Evolutionary conservation across 2,329 filamentous ascomycete species (phyloP), one percentile per base, ranked within the genome.

Genomic region (Trichoderma sp.): DNA sequence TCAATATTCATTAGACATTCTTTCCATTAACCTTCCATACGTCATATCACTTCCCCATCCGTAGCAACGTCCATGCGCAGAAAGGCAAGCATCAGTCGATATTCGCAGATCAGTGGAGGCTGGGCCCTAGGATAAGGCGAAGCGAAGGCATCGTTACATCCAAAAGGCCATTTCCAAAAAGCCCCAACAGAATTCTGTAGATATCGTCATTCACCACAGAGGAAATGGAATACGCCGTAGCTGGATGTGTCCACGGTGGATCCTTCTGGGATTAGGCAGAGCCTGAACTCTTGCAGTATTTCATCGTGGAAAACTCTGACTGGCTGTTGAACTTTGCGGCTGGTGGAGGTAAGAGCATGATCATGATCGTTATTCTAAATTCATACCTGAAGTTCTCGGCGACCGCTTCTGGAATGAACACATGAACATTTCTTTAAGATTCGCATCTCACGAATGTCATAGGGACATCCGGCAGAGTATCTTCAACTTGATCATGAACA

Each of bases 191-290:
- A 71, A 53, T 63, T 38, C 56, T 50, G 9, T 24, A 63, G 29
- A 59, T 41, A 45, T 74, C 71, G 50, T 74, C 64, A 62, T 50
- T 50, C 77, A 82, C 80, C 79, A 53, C 78, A 78, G 18, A 75
- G 75, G 35, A 79, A 81, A 18, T 76, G 75, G 45, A 50, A 50
- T 50, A 21, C 18, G 9, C 45, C 14, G 6, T 29, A 60, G 56
- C 24, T 60, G 12, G 12, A 60, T 24, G 27, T 16, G 21, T 60
- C 24, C 24, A 60, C 21, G 56, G 3, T 18, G 56, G 27, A 60
- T 31, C 14, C 27, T 29, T 41, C 38, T 18, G 38, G 38, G 38
- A 41, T 41, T 18, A 4, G 38, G 38, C 38, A 41, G 38, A 41
- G 38, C 38, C 6, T 41, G 38, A 18, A 41, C 38, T 1, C 1